A percentile compares a stretch with the other conserved stretches of the same genome.
Evolutionary conservation across 2,329 filamentous ascomycete genomes (phyloP).

Genomic region (Fonsecaea multimorphosa): DNA sequence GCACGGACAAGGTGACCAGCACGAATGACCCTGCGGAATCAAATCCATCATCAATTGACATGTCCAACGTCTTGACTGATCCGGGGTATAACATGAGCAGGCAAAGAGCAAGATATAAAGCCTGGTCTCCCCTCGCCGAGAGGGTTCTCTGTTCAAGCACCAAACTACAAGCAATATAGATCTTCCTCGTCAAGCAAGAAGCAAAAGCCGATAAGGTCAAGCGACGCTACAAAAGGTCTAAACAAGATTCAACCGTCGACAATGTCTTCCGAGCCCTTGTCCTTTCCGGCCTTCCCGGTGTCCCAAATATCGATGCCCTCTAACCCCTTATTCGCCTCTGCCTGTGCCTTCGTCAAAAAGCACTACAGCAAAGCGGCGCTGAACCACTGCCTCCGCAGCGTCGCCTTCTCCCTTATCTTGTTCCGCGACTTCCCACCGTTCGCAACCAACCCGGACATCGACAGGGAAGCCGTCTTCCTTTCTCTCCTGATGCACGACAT

Average conservation of each 20-base stretch:
- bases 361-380: conserved; percentile 27
- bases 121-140: neutral
- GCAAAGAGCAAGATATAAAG: conserved; percentile 1
- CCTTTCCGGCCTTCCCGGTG: conserved; percentile 44
- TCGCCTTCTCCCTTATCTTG: conserved; percentile 49
- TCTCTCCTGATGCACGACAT: conserved; percentile 40
- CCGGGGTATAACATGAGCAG: neutral
- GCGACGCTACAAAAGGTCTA: neutral
- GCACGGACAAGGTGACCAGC: neutral
- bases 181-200: neutral
- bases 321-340: conserved; percentile 25
- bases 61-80: conserved; percentile 1
- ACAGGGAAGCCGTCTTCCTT: conserved; percentile 37
- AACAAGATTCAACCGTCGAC: neutral
- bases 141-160: neutral
- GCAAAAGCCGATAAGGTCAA: neutral
- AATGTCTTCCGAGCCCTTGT: conserved; percentile 20
- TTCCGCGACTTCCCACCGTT: conserved; percentile 38
- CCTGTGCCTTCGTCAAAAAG: conserved; percentile 26
- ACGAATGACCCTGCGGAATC: neutral
- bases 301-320: conserved; percentile 46
- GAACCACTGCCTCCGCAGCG: conserved; percentile 33
- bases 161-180: neutral
- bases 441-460: conserved; percentile 33
- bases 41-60: neutral